phyloP scores from a whole-genome alignment of 345 rosid genomes.

The Melastoma malabathricum region DNA sequence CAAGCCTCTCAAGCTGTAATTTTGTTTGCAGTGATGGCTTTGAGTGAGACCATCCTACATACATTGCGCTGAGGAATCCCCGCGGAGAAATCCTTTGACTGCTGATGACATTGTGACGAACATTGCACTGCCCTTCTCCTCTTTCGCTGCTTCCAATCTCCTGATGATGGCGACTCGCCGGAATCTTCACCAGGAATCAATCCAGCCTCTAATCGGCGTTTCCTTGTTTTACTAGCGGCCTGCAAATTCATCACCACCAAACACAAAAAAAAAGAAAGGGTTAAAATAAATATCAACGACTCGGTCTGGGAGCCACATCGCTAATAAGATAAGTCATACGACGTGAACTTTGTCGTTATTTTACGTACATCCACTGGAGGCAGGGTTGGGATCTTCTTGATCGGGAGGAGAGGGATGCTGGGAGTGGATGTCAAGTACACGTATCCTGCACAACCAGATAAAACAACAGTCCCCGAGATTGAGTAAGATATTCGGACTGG shows the following conservation, averaged over 20 bases:
- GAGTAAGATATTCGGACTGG: too few species aligned
- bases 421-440: neutral
- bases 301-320: neutral
- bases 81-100: neutral
- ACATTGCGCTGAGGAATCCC: neutral
- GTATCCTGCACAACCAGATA: neutral
- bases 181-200: constrained; percentile 1
- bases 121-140: constrained; percentile 15
- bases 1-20: constrained; percentile 8
- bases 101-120: constrained; percentile 6
- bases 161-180: neutral
- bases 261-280: neutral
- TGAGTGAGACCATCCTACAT: neutral
- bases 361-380: constrained; percentile 1
- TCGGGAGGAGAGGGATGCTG: constrained; percentile 1
- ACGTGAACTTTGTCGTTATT: neutral
- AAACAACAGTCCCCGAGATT: too few species aligned
- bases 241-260: neutral
- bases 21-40: constrained; percentile 1
- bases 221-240: constrained; percentile 11
- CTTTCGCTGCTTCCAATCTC: constrained; percentile 16
- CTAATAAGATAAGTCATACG: neutral
- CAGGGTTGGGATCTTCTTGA: neutral
- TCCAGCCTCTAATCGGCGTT: constrained; percentile 8
- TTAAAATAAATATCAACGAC: neutral